phyloP scores from a whole-genome alignment of 371 early-diverging fungal species.

The Caulochytrium protostelioides region DNA sequence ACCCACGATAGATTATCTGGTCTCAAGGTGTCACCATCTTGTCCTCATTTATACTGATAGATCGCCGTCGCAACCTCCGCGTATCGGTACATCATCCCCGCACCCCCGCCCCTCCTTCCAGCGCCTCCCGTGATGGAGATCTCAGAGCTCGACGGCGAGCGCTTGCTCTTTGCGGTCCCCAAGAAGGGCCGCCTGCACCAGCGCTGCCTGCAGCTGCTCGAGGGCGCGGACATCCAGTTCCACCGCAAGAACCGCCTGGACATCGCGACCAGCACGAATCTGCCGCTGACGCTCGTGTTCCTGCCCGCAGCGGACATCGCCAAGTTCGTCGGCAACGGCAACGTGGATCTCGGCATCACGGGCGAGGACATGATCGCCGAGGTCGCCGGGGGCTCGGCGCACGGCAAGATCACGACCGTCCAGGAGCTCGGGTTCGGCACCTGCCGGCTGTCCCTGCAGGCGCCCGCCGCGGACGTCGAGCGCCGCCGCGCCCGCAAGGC shows the following conservation, averaged over 20 bases:
- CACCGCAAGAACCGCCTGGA: slow-evolving; percentile 78
- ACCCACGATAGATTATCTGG: too few relatives aligned
- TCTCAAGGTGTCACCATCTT: too few relatives aligned
- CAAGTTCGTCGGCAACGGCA: slow-evolving; percentile 78
- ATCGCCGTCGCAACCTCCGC: too few relatives aligned
- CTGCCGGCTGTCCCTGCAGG: slow-evolving; percentile 69
- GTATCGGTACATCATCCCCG: too few relatives aligned
- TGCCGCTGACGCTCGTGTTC: slow-evolving; percentile 78
- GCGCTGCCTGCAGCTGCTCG: slow-evolving; percentile 53
- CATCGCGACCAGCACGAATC: slow-evolving; percentile 80
- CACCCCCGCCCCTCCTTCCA: too few relatives aligned
- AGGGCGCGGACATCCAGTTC: slow-evolving; percentile 80
- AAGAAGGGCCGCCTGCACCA: slow-evolving; percentile 92
- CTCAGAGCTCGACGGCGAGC: slow-evolving; percentile 16
- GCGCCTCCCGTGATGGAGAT: too few relatives aligned
- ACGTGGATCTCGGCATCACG: slow-evolving; percentile 88
- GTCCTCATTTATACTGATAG: too few relatives aligned
- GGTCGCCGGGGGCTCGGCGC: slow-evolving; percentile 36
- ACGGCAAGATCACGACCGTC: slow-evolving; percentile 46
- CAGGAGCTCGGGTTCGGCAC: slow-evolving; percentile 70
- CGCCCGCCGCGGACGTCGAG: slow-evolving; percentile 19
- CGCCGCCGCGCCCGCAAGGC: slow-evolving; percentile 2
- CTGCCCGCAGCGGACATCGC: slow-evolving; percentile 87
- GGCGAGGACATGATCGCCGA: slow-evolving; percentile 81
- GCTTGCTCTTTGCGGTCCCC: slow-evolving; percentile 82